These are phyloP conservation scores for Neurospora sp. DNA, from an alignment of 495 filamentous ascomycete species.

Conservation along the genomic window DNA sequence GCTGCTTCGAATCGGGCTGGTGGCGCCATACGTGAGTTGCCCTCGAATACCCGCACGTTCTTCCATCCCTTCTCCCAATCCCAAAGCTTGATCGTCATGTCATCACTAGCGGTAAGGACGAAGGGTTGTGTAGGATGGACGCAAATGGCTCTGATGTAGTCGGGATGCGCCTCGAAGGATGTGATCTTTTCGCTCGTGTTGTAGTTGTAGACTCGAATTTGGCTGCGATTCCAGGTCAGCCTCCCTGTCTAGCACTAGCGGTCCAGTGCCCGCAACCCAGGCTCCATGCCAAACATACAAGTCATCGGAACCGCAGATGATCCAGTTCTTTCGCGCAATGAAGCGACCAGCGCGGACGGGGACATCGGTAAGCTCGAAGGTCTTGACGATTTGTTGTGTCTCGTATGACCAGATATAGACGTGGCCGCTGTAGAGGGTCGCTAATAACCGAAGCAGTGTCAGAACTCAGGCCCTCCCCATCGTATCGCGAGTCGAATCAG, in stretches of 20 bases:
- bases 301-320: conserved; percentile 96
- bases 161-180: conserved; percentile 94
- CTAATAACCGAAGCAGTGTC: conserved; percentile 7
- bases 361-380: conserved; percentile 98
- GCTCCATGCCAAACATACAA: conserved; percentile 57
- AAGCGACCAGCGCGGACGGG: conserved; percentile 95
- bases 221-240: conserved; percentile 11
- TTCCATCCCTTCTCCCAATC: conserved; percentile 99
- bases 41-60: conserved; percentile 94
- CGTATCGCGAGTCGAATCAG: not conserved
- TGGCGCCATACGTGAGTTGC: conserved; percentile 57
- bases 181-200: conserved; percentile 99
- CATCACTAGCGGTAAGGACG: conserved; percentile 93
- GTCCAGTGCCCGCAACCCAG: not conserved
- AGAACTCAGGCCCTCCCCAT: not conserved
- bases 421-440: conserved; percentile 91
- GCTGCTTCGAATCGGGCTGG: not conserved
- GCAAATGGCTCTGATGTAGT: conserved; percentile 95
- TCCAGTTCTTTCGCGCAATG: conserved; percentile 97
- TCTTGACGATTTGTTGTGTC: conserved; percentile 94
- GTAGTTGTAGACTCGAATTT: conserved; percentile 67
- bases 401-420: conserved; percentile 99
- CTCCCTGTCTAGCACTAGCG: not conserved
- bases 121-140: conserved; percentile 97
- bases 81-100: conserved; percentile 99